Conservation (phyloP, 225 moss, liverwort and hornwort species). For the Takakia lepidozioides region DNA sequence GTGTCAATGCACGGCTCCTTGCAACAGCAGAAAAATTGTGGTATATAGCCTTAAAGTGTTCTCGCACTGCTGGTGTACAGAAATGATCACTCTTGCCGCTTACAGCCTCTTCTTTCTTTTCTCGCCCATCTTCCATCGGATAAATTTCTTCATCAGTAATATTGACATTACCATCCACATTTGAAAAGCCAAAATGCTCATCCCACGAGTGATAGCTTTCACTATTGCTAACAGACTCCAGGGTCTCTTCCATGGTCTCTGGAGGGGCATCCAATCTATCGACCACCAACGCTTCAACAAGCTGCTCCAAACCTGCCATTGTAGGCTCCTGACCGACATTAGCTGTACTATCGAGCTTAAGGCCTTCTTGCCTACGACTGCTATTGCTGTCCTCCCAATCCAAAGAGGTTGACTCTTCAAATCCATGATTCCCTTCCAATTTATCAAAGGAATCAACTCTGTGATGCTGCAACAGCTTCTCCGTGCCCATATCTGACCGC, state of each 20-base stretch:
- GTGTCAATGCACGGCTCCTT: slow-evolving; percentile 14
- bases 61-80: slow-evolving; percentile 10
- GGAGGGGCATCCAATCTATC: slow-evolving; percentile 1
- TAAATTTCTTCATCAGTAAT: neutral
- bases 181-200: neutral
- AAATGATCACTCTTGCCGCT: too few species aligned
- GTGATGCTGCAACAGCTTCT: neutral
- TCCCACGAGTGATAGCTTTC: slow-evolving; percentile 7
- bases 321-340: too few species aligned
- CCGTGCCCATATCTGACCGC: slow-evolving; percentile 1
- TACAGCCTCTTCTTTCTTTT: too few species aligned
- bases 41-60: slow-evolving; percentile 17
- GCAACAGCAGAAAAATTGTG: slow-evolving; percentile 19
- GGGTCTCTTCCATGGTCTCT: neutral
- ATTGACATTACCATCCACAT: neutral
- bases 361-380: too few species aligned
- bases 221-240: too few species aligned
- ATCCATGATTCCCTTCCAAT: too few species aligned
- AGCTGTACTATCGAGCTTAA: too few species aligned
- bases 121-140: neutral
- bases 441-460: neutral
- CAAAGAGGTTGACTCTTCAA: neutral
- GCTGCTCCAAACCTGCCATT: too few species aligned
- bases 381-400: neutral
- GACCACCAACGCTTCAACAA: slow-evolving; percentile 4